Evolutionary conservation across 176 grass and related monocot species (phyloP).

Genomic region (Bothriochloa decipiens): DNA sequence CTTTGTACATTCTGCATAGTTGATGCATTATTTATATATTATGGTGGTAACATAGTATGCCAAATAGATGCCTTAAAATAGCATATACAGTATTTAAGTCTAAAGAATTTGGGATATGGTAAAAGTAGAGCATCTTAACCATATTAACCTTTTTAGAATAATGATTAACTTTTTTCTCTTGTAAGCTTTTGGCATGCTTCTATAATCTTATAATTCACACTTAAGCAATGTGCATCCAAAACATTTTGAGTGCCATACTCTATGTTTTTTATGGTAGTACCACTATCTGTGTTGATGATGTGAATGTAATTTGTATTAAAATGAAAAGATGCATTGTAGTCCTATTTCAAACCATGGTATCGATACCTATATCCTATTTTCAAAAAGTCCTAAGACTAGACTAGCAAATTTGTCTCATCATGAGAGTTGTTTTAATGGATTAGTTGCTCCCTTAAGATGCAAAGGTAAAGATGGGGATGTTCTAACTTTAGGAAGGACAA

Average conservation of each 20-base stretch:
- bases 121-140: not conserved
- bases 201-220: too few relatives aligned
- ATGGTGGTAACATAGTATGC: not conserved
- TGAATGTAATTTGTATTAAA: not conserved
- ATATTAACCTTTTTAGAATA: not conserved
- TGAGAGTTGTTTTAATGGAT: too few relatives aligned
- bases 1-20: constrained; percentile 37
- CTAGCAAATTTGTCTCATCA: too few relatives aligned
- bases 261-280: not conserved
- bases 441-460: too few relatives aligned
- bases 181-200: not conserved
- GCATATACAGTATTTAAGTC: constrained; percentile 28
- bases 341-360: too few relatives aligned
- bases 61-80: constrained; percentile 24
- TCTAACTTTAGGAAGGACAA: too few relatives aligned
- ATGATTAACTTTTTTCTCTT: not conserved
- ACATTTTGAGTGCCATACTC: not conserved
- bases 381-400: too few relatives aligned
- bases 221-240: not conserved
- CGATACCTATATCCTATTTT: too few relatives aligned
- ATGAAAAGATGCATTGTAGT: not conserved
- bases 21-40: constrained; percentile 38
- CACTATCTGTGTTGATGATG: not conserved
- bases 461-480: too few relatives aligned
- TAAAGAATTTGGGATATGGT: not conserved